A percentile compares a stretch with the other conserved stretches of the same genome.
Evolutionary conservation across 306 rosid genomes (phyloP).

Genomic region (Nissolia schottii): DNA sequence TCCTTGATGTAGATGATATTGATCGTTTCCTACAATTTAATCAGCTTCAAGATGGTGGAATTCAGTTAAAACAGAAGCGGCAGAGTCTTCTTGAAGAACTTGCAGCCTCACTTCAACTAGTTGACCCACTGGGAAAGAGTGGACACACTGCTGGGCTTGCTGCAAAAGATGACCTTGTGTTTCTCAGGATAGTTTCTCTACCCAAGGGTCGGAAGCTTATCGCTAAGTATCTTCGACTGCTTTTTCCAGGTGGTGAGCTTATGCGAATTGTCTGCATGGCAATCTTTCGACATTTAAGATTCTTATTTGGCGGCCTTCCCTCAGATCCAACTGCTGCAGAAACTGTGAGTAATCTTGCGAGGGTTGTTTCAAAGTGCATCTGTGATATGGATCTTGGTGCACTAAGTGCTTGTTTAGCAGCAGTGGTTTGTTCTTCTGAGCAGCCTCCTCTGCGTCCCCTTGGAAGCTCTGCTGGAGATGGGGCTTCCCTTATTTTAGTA

Average conservation of each 20-base stretch:
- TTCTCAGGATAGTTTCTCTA: conserved; percentile 75
- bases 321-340: conserved; percentile 67
- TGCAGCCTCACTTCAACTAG: conserved; percentile 81
- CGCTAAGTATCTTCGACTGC: conserved; percentile 61
- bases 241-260: conserved; percentile 75
- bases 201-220: conserved; percentile 90
- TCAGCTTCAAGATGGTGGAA: conserved; percentile 79
- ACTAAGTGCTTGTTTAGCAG: conserved; percentile 94
- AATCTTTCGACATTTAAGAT: conserved; percentile 78
- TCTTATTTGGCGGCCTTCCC: conserved; percentile 79
- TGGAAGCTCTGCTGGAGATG: conserved; percentile 86
- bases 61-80: conserved; percentile 56
- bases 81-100: conserved; percentile 75
- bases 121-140: conserved; percentile 82
- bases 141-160: conserved; percentile 60
- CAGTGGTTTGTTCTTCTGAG: conserved; percentile 85
- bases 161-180: conserved; percentile 79
- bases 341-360: conserved; percentile 60
- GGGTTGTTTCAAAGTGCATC: conserved; percentile 58
- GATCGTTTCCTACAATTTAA: conserved; percentile 86
- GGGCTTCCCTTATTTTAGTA: conserved; percentile 75
- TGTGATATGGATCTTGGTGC: conserved; percentile 82
- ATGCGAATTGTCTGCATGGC: conserved; percentile 92
- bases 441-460: conserved; percentile 94
- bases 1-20: conserved; percentile 94